These are phyloP conservation scores for Phytophthora boehmeriae DNA, from an alignment of 352 stramenopile species.

Conservation along the genomic window DNA sequence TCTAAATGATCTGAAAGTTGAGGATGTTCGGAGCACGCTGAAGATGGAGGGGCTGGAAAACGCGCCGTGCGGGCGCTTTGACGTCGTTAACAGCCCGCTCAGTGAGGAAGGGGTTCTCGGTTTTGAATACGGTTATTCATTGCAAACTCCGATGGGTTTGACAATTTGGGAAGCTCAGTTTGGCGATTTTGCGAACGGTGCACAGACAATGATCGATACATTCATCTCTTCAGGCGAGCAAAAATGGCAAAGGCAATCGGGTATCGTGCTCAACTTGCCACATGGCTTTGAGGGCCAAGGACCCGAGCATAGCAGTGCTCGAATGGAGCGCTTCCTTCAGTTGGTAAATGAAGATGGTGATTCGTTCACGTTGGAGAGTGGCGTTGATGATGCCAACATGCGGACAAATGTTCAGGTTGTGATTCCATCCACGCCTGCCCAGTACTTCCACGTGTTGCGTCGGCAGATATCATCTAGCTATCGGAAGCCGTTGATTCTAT, in stretches of 20 bases:
- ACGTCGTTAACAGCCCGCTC: constrained; percentile 84
- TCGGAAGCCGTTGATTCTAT: constrained; percentile 83
- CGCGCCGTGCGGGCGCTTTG: constrained; percentile 52
- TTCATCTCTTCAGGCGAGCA: constrained; percentile 86
- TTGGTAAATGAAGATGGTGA: constrained; percentile 80
- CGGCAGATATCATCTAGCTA: constrained; percentile 76
- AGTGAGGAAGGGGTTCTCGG: constrained; percentile 86
- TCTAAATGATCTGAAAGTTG: constrained; percentile 86
- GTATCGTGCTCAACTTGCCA: constrained; percentile 77
- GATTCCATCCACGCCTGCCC: constrained; percentile 89
- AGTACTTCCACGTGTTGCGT: constrained; percentile 97
- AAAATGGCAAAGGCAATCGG: constrained; percentile 92
- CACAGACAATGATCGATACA: constrained; percentile 89
- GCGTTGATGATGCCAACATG: constrained; percentile 49
- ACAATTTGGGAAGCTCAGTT: constrained; percentile 95
- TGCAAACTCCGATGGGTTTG: constrained; percentile 73
- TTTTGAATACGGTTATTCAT: constrained; percentile 90
- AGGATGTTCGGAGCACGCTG: constrained; percentile 48
- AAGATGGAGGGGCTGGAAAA: constrained; percentile 50
- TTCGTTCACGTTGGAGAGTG: constrained; percentile 49
- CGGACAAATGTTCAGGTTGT: constrained; percentile 80
- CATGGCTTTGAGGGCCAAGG: constrained; percentile 90
- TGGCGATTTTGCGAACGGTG: constrained; percentile 89
- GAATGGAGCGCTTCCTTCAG: constrained; percentile 87
- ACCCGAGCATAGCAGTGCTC: constrained; percentile 83